Evolutionary conservation across 1,284 basidiomycete species (phyloP).

Genomic region (Sporisorium sorghi): DNA sequence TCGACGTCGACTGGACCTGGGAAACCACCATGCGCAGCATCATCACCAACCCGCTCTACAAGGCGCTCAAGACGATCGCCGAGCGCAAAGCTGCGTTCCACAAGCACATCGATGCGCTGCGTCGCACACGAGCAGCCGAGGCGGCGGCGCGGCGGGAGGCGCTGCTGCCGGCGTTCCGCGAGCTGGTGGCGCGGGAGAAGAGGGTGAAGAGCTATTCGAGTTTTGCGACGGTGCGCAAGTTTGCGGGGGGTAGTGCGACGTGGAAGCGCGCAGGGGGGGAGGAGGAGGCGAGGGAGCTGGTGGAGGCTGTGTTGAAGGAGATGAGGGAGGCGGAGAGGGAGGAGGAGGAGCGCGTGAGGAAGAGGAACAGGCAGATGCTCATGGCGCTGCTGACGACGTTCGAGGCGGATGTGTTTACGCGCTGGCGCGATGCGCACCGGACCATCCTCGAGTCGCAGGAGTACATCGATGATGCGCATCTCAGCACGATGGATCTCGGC

Average conservation of each 20-base stretch:
- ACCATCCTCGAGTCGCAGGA: slow-evolving; percentile 62
- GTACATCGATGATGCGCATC: slow-evolving; percentile 51
- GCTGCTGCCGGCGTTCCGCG: slow-evolving; percentile 52
- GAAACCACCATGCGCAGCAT: slow-evolving; percentile 97
- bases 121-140: slow-evolving; percentile 52
- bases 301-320: slow-evolving; percentile 48
- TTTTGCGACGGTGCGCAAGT: slow-evolving; percentile 57
- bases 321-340: slow-evolving; percentile 46
- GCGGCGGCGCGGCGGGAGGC: slow-evolving; percentile 35
- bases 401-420: slow-evolving; percentile 62
- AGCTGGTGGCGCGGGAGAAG: slow-evolving; percentile 24
- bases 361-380: slow-evolving; percentile 60
- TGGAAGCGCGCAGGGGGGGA: slow-evolving; percentile 50
- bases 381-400: slow-evolving; percentile 63
- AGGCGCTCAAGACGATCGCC: slow-evolving; percentile 88
- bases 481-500: slow-evolving; percentile 50
- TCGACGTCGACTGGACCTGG: slow-evolving; percentile 95
- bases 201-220: slow-evolving; percentile 58
- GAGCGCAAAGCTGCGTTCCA: slow-evolving; percentile 88
- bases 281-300: slow-evolving; percentile 50
- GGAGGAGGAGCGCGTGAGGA: slow-evolving; percentile 33
- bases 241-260: slow-evolving; percentile 9
- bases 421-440: slow-evolving; percentile 66
- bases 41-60: slow-evolving; percentile 97
- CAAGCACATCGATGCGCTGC: slow-evolving; percentile 68